phyloP scores from a whole-genome alignment of 2,329 filamentous ascomycete genomes.

The Leptodontidium sp. region DNA sequence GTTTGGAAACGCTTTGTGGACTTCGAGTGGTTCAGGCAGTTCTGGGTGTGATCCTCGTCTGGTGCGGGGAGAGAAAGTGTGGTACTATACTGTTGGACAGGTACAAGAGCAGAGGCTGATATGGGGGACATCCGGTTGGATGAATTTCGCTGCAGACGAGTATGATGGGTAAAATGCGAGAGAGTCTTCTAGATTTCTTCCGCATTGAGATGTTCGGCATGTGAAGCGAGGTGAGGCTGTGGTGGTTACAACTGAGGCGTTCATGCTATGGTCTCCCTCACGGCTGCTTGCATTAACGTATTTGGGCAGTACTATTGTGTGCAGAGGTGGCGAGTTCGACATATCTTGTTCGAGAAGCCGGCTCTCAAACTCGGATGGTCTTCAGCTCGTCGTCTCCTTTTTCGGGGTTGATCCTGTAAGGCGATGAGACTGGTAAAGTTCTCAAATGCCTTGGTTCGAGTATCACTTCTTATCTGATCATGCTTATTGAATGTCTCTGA shows the following conservation, averaged over 20 bases:
- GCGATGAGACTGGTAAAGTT: constrained; percentile 13
- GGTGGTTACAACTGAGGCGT: constrained; percentile 6
- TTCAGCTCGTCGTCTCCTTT: not conserved
- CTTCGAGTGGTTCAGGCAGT: constrained; percentile 1
- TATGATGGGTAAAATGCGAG: not conserved
- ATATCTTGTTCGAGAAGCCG: constrained; percentile 7
- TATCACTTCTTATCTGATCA: not conserved
- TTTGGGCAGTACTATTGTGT: not conserved
- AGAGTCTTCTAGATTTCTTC: constrained; percentile 13
- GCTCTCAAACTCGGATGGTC: constrained; percentile 4
- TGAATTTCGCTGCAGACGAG: not conserved
- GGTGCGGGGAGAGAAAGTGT: not conserved
- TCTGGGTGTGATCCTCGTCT: not conserved
- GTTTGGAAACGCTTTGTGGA: not conserved
- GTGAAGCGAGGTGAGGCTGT: constrained; percentile 7
- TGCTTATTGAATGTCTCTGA: not conserved
- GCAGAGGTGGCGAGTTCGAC: not conserved
- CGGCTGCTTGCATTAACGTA: not conserved
- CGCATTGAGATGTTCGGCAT: constrained; percentile 14
- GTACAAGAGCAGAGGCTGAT: constrained; percentile 4
- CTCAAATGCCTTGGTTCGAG: not conserved
- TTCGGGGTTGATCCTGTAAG: not conserved
- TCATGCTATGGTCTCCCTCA: constrained; percentile 1
- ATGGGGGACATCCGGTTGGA: not conserved
- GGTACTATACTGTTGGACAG: not conserved